Base-by-base conservation (phyloP, 805 yeast genomes). In the Candida vartiovaarae region DNA sequence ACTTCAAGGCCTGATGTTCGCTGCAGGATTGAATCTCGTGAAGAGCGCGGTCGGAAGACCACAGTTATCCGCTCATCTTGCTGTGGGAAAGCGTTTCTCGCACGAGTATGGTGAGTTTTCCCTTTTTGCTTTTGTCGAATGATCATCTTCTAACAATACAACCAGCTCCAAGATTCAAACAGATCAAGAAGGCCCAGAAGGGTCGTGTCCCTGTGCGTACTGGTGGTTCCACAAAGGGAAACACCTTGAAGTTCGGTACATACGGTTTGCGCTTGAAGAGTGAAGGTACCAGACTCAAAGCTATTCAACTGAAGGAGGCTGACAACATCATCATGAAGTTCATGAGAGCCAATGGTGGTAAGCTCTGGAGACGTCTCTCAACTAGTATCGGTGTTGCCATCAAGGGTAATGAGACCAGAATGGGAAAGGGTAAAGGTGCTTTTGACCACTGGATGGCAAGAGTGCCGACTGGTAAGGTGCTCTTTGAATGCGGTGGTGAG, bases 401-500 rank as follows among this genome's bases (percentile, higher is more conserved):
- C 49, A 93, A 93, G 70, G 99, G 99, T 70, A 93, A 93, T 64
- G 96, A 93, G 64, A 88, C 96, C 8, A 93, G 99, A 82, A 93
- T 93, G 99, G 99, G 99, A 72, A 93, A 93, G 66, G 99, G 99
- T 71, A 93, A 93, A 67, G 99, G 99, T 67, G 83, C 90, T 0
- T 91, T 93, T 61, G 96, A 88, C 58, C 93, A 88, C 69, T 93
- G 98, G 98, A 95, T 95, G 57, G 85, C 82, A 31, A 80, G 99
- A 57, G 93, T 93, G 10, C 95, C 98, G 34, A 90, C 97, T 0
- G 99, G 99, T 4, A 90, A 89, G 60, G 80, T 93, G 35, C 70
- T 90, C 24, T 88, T 90, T 59, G 99, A 93, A 68, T 79, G 90
- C 59, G 70, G 68, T 34, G 84, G 83, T 49, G 82, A 80, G 15